Conservation (phyloP, 2,329 filamentous ascomycete species). For the Exophiala phaeomuriformis region DNA sequence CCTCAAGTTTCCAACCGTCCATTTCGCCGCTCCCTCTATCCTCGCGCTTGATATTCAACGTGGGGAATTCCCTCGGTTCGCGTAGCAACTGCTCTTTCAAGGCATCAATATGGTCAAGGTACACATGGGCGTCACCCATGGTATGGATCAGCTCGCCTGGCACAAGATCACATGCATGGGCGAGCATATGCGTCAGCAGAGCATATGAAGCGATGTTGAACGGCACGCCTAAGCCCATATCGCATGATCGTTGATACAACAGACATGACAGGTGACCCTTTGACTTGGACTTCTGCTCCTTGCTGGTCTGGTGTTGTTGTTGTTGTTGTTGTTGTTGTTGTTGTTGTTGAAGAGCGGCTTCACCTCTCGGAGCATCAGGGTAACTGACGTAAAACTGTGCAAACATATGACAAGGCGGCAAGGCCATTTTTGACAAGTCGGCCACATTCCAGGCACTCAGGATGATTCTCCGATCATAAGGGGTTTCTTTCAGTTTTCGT, state of each 20-base stretch:
- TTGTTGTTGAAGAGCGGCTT: conserved; percentile 20
- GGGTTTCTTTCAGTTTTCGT: conserved; percentile 70
- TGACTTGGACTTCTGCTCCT: conserved; percentile 31
- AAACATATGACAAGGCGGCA: conserved; percentile 96
- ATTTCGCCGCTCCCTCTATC: conserved; percentile 73
- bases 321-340: background rate
- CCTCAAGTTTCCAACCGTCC: conserved; percentile 82
- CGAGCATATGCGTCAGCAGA: conserved; percentile 89
- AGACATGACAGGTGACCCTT: conserved; percentile 75
- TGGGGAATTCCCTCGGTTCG: conserved; percentile 74
- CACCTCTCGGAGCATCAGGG: conserved; percentile 40
- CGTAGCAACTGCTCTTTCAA: conserved; percentile 71
- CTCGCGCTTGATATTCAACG: conserved; percentile 62
- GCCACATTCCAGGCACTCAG: conserved; percentile 89
- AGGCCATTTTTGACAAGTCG: conserved; percentile 78
- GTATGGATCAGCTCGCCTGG: conserved; percentile 87
- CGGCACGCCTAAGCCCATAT: conserved; percentile 94
- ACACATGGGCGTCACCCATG: conserved; percentile 98
- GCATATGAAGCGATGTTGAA: conserved; percentile 98
- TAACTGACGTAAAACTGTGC: conserved; percentile 90
- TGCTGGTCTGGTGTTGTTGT: background rate
- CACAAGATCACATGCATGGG: conserved; percentile 73
- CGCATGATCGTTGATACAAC: conserved; percentile 87
- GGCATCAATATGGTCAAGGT: conserved; percentile 85
- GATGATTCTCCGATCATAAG: conserved; percentile 85